These are phyloP conservation scores for Cenchrus americanus DNA, from an alignment of 176 grass and related monocot species.

Conservation along the genomic window DNA sequence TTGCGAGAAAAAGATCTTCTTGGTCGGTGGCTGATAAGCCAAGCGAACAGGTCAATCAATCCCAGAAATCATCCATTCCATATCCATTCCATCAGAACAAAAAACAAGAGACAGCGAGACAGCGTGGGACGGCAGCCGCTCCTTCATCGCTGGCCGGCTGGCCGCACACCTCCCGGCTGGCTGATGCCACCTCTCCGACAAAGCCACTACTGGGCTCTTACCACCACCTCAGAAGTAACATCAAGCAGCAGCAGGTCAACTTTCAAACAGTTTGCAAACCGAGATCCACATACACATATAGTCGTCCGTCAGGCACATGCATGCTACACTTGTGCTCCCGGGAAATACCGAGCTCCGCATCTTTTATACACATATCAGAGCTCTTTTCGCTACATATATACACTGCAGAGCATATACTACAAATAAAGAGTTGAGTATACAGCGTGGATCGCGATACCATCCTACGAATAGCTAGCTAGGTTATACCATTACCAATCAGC, in stretches of 20 bases:
- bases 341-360: not conserved
- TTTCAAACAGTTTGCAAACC: not conserved
- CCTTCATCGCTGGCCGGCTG: constrained; percentile 57
- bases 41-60: no score
- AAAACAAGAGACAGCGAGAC: not conserved
- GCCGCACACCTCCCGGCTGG: constrained; percentile 40
- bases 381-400: not conserved
- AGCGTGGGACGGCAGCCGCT: constrained; percentile 48
- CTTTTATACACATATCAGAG: not conserved
- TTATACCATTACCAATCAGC: constrained; percentile 8
- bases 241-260: not conserved
- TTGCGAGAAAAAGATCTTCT: no score
- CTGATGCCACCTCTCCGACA: constrained; percentile 22
- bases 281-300: not conserved
- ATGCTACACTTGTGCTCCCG: not conserved
- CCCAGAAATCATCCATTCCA: no score
- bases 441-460: not conserved
- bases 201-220: not conserved
- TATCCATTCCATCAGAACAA: no score
- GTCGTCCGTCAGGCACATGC: not conserved
- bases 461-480: not conserved
- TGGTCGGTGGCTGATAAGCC: no score
- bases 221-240: constrained; percentile 18
- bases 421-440: not conserved
- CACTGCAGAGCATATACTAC: not conserved